Evolutionary conservation across 257 asterid species (phyloP).

Genomic region (Lycium ferocissimum): DNA sequence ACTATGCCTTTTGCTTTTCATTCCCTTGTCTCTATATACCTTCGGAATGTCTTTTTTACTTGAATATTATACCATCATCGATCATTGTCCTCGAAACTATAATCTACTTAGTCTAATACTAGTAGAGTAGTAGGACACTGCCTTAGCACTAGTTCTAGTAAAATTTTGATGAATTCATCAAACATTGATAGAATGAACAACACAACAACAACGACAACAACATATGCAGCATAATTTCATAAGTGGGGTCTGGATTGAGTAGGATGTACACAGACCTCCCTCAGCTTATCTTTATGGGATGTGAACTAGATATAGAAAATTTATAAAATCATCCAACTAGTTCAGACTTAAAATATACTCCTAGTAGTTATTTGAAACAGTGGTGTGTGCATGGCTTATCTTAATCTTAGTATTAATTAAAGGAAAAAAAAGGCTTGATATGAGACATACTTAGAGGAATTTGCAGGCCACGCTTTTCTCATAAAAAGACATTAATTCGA

Average conservation of each 20-base stretch:
- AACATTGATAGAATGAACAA: background rate
- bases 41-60: background rate
- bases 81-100: background rate
- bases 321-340: background rate
- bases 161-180: background rate
- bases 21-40: slow-evolving; percentile 42
- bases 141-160: background rate
- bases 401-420: background rate
- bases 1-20: slow-evolving; percentile 51
- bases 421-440: background rate
- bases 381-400: background rate
- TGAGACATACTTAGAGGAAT: background rate
- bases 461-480: background rate
- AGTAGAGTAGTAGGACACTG: background rate
- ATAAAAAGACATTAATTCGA: background rate
- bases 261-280: no score
- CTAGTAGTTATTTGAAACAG: background rate
- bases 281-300: no score
- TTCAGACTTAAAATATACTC: background rate
- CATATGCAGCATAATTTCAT: no score
- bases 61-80: no score
- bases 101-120: background rate
- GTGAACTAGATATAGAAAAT: background rate
- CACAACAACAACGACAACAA: no score
- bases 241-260: no score